Evolutionary conservation across 305 asterid genomes (phyloP), one percentile per base, ranked within the genome.

Genomic region (Withania somnifera): DNA sequence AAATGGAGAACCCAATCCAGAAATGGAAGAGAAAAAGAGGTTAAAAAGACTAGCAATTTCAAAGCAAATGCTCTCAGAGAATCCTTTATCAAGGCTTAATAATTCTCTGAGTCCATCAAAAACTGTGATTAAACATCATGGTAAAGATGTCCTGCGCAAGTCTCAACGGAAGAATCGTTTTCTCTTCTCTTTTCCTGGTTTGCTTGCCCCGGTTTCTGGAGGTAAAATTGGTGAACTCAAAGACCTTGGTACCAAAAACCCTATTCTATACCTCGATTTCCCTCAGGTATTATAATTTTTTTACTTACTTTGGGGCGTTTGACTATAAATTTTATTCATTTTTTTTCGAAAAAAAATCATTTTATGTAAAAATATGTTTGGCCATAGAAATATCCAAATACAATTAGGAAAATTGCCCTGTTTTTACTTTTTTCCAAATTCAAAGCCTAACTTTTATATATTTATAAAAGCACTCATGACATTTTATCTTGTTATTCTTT

Each of bases 211-310:
- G 15, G 66, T 93, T 81, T 89, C 97, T 7, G 97, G 98, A 11
- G 98, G 98, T 3, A 95, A 67, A 67, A 67, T 67, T 67, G 76
- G 76, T n/a, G 76, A 67, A 28, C 76, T 67, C 28, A 67, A 67
- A 83, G 93, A 95, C 85, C 94, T 93, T 51, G 98, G 91, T 84
- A 91, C 98, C 54, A 93, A 93, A 88, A 92, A 95, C 83, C 98
- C 98, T 50, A 84, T 93, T 67, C 93, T 95, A 28, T 95, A 93
- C 92, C 95, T 93, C 57, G 94, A 95, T 36, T 95, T 92, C 56
- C 98, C 95, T 22, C 97, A 90, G 98, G 98, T 91, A 36, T 47
- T 7, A 24, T 51, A 13, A 0, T 10, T 6, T 5, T 9, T 20
- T 34, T 58, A 36, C 40, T 36, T 0, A 4, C 40, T 5, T 36